phyloP scores from a whole-genome alignment of 2,329 filamentous ascomycete species.

The Didymella exigua region DNA sequence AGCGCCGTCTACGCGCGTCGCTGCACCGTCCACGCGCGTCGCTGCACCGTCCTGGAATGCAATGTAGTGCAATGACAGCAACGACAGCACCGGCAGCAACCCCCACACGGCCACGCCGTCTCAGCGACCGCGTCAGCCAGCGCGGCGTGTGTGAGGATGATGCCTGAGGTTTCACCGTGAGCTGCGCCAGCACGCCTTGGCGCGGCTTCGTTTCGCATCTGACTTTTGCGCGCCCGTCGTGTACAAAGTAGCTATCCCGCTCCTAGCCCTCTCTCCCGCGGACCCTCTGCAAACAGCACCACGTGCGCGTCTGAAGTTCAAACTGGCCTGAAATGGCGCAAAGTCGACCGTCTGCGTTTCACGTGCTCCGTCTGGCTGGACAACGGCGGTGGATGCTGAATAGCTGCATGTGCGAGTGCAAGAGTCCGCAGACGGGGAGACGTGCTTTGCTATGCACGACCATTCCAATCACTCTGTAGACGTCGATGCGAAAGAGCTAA shows the following conservation, averaged over 20 bases:
- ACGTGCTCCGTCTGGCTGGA: not conserved
- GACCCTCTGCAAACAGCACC: not conserved
- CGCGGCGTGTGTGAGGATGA: constrained; percentile 21
- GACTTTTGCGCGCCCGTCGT: too few species aligned
- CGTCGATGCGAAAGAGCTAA: too few species aligned
- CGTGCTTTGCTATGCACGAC: too few species aligned
- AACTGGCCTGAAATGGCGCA: not conserved
- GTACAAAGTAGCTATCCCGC: not conserved
- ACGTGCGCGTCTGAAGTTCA: not conserved
- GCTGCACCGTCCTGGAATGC: not conserved
- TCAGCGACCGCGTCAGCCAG: constrained; percentile 21
- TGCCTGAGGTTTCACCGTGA: constrained; percentile 12
- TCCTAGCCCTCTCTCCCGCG: not conserved
- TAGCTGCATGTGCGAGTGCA: too few species aligned
- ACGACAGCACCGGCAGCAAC: too few species aligned
- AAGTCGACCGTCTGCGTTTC: constrained; percentile 3
- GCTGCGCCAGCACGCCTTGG: not conserved
- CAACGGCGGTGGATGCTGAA: too few species aligned
- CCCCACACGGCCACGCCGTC: too few species aligned
- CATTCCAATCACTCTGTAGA: too few species aligned
- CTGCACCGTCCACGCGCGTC: not conserved
- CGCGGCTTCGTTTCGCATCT: constrained; percentile 13
- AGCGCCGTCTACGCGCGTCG: not conserved
- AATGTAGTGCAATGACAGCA: too few species aligned
- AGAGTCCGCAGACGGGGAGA: too few species aligned